Conservation (phyloP, 306 rosid genomes). For the Cucurbita pepo region DNA sequence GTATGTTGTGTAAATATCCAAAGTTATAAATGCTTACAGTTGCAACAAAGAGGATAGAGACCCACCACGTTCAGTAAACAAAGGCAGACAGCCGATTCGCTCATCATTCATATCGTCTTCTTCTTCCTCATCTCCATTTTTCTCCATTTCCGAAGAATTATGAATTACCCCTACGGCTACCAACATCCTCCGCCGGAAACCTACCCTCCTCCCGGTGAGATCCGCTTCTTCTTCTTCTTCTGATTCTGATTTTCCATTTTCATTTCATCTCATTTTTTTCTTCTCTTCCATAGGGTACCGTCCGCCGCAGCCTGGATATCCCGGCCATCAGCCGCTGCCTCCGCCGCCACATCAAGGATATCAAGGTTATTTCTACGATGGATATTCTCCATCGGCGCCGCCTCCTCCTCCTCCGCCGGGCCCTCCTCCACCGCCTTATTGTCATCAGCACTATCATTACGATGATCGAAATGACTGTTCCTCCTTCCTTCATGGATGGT, state of each 20-base stretch:
- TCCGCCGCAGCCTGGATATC: conserved; percentile 20
- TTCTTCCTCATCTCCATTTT: background rate
- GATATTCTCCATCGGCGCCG: conserved; percentile 33
- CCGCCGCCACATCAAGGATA: conserved; percentile 48
- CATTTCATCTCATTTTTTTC: background rate
- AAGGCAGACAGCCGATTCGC: too few species aligned
- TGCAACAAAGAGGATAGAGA: background rate
- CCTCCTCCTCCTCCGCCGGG: conserved; percentile 19
- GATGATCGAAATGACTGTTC: conserved; percentile 18
- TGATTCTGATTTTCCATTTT: background rate
- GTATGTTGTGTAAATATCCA: background rate
- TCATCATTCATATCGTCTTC: background rate
- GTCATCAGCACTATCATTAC: conserved; percentile 7
- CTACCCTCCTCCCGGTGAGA: conserved; percentile 7
- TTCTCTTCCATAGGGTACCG: background rate
- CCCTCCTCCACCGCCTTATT: conserved; percentile 20
- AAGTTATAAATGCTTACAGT: background rate
- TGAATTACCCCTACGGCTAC: background rate
- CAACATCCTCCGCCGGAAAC: background rate
- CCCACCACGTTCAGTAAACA: background rate
- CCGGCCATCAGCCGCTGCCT: conserved; percentile 20
- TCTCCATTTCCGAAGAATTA: background rate
- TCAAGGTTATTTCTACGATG: conserved; percentile 58
- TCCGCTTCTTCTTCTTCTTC: background rate
- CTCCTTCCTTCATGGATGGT: conserved; percentile 67